These are phyloP conservation scores for Gentiana dahurica DNA, from an alignment of 257 asterid species.

Conservation along the genomic window DNA sequence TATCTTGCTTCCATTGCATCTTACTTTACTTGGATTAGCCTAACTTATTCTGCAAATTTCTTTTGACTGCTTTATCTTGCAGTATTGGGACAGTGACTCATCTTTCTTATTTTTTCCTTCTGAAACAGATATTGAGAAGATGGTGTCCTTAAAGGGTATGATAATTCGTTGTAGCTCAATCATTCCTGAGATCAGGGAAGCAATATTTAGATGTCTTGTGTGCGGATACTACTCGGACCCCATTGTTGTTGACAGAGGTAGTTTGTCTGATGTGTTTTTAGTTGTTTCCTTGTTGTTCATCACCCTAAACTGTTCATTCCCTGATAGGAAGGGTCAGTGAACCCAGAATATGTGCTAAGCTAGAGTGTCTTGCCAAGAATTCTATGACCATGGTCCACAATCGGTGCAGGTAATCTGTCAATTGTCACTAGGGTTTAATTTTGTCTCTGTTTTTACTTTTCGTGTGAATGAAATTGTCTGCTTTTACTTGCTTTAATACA, in stretches of 20 bases:
- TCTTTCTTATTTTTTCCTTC: slow-evolving; percentile 1
- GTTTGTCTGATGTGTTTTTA: slow-evolving; percentile 6
- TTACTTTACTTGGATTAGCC: too few species aligned
- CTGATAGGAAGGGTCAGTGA: slow-evolving; percentile 73
- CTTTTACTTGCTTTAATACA: too few species aligned
- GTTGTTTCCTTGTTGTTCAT: neutral
- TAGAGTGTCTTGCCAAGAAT: slow-evolving; percentile 76
- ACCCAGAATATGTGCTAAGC: slow-evolving; percentile 69
- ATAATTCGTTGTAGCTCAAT: slow-evolving; percentile 88
- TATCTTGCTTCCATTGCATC: too few species aligned
- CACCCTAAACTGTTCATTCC: slow-evolving; percentile 5
- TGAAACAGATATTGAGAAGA: slow-evolving; percentile 75
- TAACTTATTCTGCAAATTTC: too few species aligned
- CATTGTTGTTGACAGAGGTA: slow-evolving; percentile 84
- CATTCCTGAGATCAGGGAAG: slow-evolving; percentile 95
- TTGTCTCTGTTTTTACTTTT: neutral
- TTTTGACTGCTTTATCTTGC: neutral
- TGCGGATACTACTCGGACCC: slow-evolving; percentile 95
- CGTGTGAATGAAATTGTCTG: too few species aligned
- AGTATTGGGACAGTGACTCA: neutral
- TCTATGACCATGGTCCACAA: slow-evolving; percentile 95
- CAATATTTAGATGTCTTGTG: slow-evolving; percentile 89
- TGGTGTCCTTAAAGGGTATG: slow-evolving; percentile 96
- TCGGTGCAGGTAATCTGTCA: slow-evolving; percentile 73
- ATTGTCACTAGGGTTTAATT: neutral